These are phyloP conservation scores for Erigeron philadelphicus DNA, from an alignment of 140 eudicot species.

Conservation along the genomic window DNA sequence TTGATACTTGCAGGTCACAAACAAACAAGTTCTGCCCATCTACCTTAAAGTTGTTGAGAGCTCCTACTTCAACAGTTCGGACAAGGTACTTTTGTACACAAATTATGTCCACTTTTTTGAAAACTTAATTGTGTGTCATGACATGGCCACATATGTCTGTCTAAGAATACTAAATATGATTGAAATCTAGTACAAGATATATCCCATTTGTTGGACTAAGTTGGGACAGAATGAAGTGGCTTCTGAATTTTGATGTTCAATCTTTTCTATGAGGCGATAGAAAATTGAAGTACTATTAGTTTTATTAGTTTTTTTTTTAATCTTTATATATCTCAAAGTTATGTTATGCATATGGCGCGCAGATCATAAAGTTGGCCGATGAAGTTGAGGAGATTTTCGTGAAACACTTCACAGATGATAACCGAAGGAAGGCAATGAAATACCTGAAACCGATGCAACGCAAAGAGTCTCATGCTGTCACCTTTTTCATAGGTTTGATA, in stretches of 20 bases:
- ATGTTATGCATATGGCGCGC: constrained; percentile 16
- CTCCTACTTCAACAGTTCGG: constrained; percentile 93
- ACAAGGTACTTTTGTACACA: constrained; percentile 49
- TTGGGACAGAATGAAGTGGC: constrained; percentile 37
- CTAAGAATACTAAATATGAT: constrained; percentile 37
- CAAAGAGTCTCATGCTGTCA: constrained; percentile 77
- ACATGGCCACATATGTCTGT: constrained; percentile 25
- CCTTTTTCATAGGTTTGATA: constrained; percentile 87
- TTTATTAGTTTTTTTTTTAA: neutral
- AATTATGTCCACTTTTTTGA: constrained; percentile 7
- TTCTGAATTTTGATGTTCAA: constrained; percentile 29
- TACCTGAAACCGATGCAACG: constrained; percentile 90
- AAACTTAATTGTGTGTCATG: constrained; percentile 28
- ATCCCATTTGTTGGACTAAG: constrained; percentile 28
- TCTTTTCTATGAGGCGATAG: constrained; percentile 19
- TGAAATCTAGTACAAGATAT: constrained; percentile 29
- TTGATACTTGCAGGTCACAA: constrained; percentile 65
- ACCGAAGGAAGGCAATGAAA: constrained; percentile 83
- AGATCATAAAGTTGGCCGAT: constrained; percentile 69
- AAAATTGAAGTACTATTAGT: constrained; percentile 8
- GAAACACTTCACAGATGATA: constrained; percentile 68
- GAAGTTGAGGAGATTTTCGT: constrained; percentile 82
- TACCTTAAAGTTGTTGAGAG: constrained; percentile 89
- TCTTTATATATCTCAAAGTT: neutral
- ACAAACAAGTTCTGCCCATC: constrained; percentile 80